A percentile compares a stretch with the other conserved stretches of the same genome.
phyloP scores from a whole-genome alignment of 2,329 filamentous ascomycete species.

The Massarina eburnea region DNA sequence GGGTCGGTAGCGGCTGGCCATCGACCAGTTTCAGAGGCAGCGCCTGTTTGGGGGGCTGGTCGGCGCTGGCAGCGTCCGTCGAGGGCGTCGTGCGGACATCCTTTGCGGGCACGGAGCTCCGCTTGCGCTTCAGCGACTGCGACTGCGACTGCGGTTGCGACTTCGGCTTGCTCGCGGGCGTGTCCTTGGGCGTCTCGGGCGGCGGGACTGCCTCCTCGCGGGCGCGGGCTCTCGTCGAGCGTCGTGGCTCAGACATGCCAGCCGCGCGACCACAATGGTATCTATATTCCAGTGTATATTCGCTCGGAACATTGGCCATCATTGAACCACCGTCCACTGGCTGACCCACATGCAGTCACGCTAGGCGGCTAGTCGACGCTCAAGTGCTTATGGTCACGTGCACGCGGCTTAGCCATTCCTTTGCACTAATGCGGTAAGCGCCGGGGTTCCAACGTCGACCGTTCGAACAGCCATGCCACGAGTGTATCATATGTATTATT shows the following conservation, averaged over 20 bases:
- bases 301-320: too few species aligned
- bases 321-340: too few species aligned
- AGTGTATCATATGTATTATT: neutral
- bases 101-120: slow-evolving; percentile 21
- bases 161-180: slow-evolving; percentile 27
- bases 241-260: slow-evolving; percentile 39
- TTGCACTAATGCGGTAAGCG: neutral
- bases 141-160: slow-evolving; percentile 13
- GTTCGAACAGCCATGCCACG: too few species aligned
- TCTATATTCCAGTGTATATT: too few species aligned
- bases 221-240: slow-evolving; percentile 39
- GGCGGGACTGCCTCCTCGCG: slow-evolving; percentile 35
- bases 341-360: too few species aligned
- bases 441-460: neutral
- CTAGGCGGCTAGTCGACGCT: neutral
- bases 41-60: slow-evolving; percentile 18
- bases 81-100: slow-evolving; percentile 23
- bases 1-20: slow-evolving; percentile 70
- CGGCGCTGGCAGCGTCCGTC: slow-evolving; percentile 9
- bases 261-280: neutral
- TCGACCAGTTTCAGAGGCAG: slow-evolving; percentile 66
- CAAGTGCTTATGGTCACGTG: neutral
- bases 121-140: slow-evolving; percentile 40
- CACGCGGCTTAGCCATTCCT: neutral
- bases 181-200: slow-evolving; percentile 29